These are phyloP conservation scores for Scytalidium lignicola DNA, from an alignment of 2,329 filamentous ascomycete species.

Conservation along the genomic window DNA sequence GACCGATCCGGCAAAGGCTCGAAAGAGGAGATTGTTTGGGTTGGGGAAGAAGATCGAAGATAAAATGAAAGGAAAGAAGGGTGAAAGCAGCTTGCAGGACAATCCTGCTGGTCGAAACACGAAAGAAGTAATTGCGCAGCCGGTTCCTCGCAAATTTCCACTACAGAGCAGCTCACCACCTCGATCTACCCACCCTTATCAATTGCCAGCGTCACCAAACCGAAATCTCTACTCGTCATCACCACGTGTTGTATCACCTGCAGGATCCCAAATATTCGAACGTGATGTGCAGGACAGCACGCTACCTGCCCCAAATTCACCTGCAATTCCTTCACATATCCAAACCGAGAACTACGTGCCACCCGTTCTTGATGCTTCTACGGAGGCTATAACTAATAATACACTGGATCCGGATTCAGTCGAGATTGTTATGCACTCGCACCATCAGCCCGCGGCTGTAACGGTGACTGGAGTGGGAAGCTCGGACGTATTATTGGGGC, in stretches of 20 bases:
- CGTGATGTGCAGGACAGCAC: conserved; percentile 84
- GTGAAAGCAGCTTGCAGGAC: conserved; percentile 15
- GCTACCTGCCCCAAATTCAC: conserved; percentile 62
- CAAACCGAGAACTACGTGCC: conserved; percentile 93
- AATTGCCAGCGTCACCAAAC: conserved; percentile 49
- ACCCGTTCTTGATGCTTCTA: conserved; percentile 83
- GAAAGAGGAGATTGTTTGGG: conserved; percentile 55
- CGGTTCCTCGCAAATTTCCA: conserved; percentile 24
- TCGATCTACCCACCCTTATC: conserved; percentile 35
- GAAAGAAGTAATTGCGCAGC: conserved; percentile 19
- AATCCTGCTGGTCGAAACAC: conserved; percentile 11
- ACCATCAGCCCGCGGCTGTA: conserved; percentile 73
- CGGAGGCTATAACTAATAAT: conserved; percentile 83
- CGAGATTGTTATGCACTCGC: conserved; percentile 83
- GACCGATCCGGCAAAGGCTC: conserved; percentile 29
- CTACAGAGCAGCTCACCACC: conserved; percentile 37
- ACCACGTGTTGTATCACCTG: conserved; percentile 72
- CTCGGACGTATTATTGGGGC: conserved; percentile 29
- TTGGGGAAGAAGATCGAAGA: conserved; percentile 58
- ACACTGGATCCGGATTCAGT: conserved; percentile 82
- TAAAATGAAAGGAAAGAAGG: conserved; percentile 34
- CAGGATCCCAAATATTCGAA: conserved; percentile 81
- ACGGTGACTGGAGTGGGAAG: conserved; percentile 52
- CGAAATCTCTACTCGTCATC: conserved; percentile 63
- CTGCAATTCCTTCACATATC: conserved; percentile 89